phyloP scores from a whole-genome alignment of 352 stramenopile species.

The Vaucheria bursata region DNA sequence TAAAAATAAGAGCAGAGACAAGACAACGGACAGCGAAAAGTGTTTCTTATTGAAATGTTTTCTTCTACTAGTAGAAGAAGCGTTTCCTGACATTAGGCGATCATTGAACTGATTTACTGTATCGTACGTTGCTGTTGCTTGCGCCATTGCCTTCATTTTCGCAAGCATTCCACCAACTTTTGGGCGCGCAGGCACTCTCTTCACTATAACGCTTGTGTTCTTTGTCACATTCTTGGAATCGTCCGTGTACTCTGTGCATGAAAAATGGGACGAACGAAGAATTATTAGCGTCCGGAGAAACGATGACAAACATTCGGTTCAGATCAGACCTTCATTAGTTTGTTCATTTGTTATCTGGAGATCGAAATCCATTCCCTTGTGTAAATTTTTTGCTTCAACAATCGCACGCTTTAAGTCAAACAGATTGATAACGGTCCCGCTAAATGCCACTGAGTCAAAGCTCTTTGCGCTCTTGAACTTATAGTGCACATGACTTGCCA shows the following conservation, averaged over 20 bases:
- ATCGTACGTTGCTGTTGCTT: slow-evolving; percentile 29
- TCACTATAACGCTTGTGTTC: slow-evolving; percentile 80
- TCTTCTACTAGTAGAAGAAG: no score
- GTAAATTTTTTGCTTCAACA: slow-evolving; percentile 80
- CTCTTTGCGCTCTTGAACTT: slow-evolving; percentile 48
- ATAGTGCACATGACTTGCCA: slow-evolving; percentile 36
- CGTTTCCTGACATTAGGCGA: no score
- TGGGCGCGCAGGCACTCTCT: slow-evolving; percentile 65
- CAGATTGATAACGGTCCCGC: slow-evolving; percentile 36
- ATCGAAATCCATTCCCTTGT: slow-evolving; percentile 79
- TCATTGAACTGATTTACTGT: no score
- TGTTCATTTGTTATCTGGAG: slow-evolving; percentile 79
- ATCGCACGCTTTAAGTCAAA: slow-evolving; percentile 76
- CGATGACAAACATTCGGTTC: not conserved
- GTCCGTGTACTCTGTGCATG: slow-evolving; percentile 62
- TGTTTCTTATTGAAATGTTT: no score
- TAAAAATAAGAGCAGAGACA: no score
- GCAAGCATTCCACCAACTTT: slow-evolving; percentile 37
- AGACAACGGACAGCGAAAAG: no score
- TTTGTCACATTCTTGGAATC: slow-evolving; percentile 73
- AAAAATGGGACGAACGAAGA: not conserved
- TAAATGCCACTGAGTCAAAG: slow-evolving; percentile 34
- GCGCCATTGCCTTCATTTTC: slow-evolving; percentile 39
- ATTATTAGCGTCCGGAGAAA: not conserved
- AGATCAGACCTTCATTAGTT: slow-evolving; percentile 67